Base-by-base conservation (phyloP, 169 alveolate species). In the Cryptosporidium bovis region DNA sequence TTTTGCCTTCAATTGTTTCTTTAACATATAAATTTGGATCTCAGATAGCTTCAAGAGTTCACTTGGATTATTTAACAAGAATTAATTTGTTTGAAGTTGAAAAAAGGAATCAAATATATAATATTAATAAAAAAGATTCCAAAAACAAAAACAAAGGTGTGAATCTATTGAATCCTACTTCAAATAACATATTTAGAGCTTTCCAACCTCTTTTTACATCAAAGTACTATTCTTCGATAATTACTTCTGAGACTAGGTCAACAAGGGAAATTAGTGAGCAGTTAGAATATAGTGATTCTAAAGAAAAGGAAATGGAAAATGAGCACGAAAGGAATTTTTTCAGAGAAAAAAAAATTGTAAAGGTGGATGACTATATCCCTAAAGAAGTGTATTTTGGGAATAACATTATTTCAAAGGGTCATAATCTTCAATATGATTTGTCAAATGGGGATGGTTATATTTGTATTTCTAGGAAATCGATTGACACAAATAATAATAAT, bases 21-120 rank as follows among this genome's bases (percentile, higher is more conserved):
- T 44, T 77, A 48, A 60, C 77, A 20, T 77, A 77, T 77, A 56
- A 71, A 18, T 77, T 77, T 60, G 87, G 87, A 40, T 60, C 87
- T 16, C 87, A 77, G 31, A 77, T 60, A 18, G 62, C 87, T 16
- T 77, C 87, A 8, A 56, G 77, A 62, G 29, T 36, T 20, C 87
- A 77, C 16, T 66, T 33, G 46, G 71, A 77, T 40, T 62, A 48
- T 29, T 64, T 77, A 20, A 60, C 87, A 7, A 77, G 77, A 77
- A 62, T 77, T 44, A 40, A 60, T 77, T 33, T 77, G 13, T 36
- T 53, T 12, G 83, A 69, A 4, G 24, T 51, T 15, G 66, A 69
- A 10, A 69, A 51, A 69, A 69, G 56, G 40, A 60, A 56, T 60
- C 33, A 24, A 27, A 20, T 29, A 6, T 2, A 15, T 24, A 24